A percentile compares a stretch with the other conserved stretches of the same genome.
phyloP scores from a whole-genome alignment of 176 grass and related monocot species.

The Alloteropsis semialata region DNA sequence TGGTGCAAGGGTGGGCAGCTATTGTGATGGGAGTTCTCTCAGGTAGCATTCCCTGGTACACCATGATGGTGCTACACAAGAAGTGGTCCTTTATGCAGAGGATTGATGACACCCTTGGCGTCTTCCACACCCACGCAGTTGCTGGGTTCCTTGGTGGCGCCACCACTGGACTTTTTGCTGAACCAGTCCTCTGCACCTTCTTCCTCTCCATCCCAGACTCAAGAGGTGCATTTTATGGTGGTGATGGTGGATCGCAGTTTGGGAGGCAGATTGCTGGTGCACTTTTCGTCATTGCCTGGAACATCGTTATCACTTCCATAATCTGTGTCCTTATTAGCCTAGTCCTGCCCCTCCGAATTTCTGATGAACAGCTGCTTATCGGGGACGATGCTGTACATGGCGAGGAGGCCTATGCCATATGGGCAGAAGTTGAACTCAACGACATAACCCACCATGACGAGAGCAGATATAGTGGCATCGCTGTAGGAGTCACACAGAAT shows the following conservation, averaged over 20 bases:
- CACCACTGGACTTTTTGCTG: constrained; percentile 38
- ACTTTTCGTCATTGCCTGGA: constrained; percentile 43
- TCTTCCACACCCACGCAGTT: constrained; percentile 61
- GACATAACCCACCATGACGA: constrained; percentile 26
- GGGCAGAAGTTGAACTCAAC: constrained; percentile 27
- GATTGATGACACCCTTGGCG: constrained; percentile 51
- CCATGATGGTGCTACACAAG: constrained; percentile 56
- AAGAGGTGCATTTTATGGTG: constrained; percentile 40
- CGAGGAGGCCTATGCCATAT: constrained; percentile 46
- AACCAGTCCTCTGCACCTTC: constrained; percentile 38
- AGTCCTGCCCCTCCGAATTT: constrained; percentile 38
- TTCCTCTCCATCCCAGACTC: constrained; percentile 48
- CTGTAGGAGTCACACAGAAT: constrained; percentile 47
- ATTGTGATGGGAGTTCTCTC: constrained; percentile 55
- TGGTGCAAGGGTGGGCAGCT: constrained; percentile 52
- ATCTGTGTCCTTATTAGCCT: constrained; percentile 40
- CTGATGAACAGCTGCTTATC: constrained; percentile 42
- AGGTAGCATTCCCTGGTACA: constrained; percentile 51
- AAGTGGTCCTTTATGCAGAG: constrained; percentile 41
- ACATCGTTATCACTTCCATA: constrained; percentile 36
- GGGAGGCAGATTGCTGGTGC: constrained; percentile 41
- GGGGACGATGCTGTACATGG: constrained; percentile 49
- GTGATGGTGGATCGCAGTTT: constrained; percentile 38
- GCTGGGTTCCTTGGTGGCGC: constrained; percentile 48
- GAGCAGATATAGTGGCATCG: not conserved